Base-by-base conservation (phyloP, 2,329 filamentous ascomycete genomes). In the Fusarium equiseti region DNA sequence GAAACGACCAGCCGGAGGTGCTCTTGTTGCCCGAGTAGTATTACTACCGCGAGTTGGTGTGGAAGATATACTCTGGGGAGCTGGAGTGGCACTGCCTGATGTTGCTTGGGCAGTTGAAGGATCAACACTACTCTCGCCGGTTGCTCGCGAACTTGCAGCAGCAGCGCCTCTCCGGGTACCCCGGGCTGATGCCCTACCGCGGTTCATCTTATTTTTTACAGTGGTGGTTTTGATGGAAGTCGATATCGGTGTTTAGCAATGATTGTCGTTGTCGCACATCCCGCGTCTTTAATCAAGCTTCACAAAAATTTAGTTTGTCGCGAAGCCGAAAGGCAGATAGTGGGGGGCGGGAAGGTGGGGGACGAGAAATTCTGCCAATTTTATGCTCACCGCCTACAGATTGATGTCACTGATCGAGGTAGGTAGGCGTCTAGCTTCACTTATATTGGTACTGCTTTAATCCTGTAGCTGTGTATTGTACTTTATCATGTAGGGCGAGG, bases 1-100 rank as follows among this genome's bases (percentile, higher is more conserved):
- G 55, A 86, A 86, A 40, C 85, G 80, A 42, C 79, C 80, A 12
- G 76, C 64, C 22, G 77, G 75, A n/a, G 79, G 74, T 20, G 79
- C 81, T 29, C 81, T 73, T 16, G 81, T 77, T 12, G 79, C 78
- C 40, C 79, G 77, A 6, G 81, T 73, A 8, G 80, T 76, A 38
- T 78, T 71, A 10, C 78, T 78, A 24, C 79, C 79, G 3, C 80
- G 74, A 18, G 76, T 66, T 8, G 78, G 72, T 46, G 76, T 76
- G 18, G 77, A 70, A 18, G 77, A 53, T 10, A 73, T 59, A 38
- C 57, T 66, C 48, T 69, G 63, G 43, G 56, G 50, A n/a, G 64
- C 60, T 24, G 71, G 49, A 55, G 61, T 68, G 22, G 66, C 46
- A 35, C 63, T 67, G 32, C 66, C 66, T 42, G 77, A 66, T 32